Base-by-base conservation (phyloP, 2,329 filamentous ascomycete species). In the Chrysosporium queenslandicum region DNA sequence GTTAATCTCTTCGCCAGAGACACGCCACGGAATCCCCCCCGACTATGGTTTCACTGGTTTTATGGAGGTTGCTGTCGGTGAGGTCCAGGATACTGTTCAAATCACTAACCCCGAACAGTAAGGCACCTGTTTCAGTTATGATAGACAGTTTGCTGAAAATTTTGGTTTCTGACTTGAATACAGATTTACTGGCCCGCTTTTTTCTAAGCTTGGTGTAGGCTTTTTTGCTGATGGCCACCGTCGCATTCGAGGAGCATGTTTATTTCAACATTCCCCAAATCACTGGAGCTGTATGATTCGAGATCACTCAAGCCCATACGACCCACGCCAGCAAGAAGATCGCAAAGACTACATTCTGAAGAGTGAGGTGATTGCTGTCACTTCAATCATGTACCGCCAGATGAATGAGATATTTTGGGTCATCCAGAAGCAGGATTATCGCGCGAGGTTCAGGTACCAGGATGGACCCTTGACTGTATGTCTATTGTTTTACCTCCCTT, bases 341-440 rank as follows among this genome's bases (percentile, higher is more conserved):
- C 4, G 20, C 43, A 56, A 16, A 23, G 30, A 53, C 30, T 56
- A 53, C 47, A 20, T 56, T 48, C 52, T 56, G 9, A 46, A 16
- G 37, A 47, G 47, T 49, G 56, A 58, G 46, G 12, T 54, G n/a
- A 46, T 54, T 40, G 54, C 43, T 29, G 46, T 30, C 36, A 45
- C 42, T 16, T 52, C 53, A 1, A 50, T 56, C 29, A 48, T 56
- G 5, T 58, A 27, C 36, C 48, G 34, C 29, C 56, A 57, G 51
- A 53, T 57, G 55, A 40, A 57, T 18, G 51, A 55, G 25, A 45
- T 48, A 47, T 27, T 32, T 50, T 56, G 48, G 54, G 40, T 49
- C 39, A 20, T 36, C 53, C 30, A 40, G 9, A 50, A 42, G 16
- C 20, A 54, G 12, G 6, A 23, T 11, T 54, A 56, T 30, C 27